These are phyloP conservation scores for Epicoccum nigrum DNA, from an alignment of 2,329 filamentous ascomycete species.

Conservation along the genomic window DNA sequence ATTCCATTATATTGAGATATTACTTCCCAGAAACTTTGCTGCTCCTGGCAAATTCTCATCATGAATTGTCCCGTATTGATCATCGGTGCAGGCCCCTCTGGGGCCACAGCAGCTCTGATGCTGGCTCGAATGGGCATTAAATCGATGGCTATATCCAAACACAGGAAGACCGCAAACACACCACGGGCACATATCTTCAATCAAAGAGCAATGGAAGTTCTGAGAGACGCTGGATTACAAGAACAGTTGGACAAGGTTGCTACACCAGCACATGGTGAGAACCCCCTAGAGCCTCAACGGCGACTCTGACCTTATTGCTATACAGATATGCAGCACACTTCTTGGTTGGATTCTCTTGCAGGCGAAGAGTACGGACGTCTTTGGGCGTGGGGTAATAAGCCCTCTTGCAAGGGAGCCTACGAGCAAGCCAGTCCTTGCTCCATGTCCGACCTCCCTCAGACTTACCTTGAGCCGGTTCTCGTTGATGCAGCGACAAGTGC, in stretches of 20 bases:
- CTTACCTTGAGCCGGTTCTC: constrained; percentile 51
- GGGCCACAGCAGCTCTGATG: not conserved
- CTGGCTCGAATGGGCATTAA: constrained; percentile 1
- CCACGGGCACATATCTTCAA: constrained; percentile 68
- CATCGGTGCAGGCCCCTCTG: not conserved
- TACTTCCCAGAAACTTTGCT: not conserved
- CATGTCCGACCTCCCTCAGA: constrained; percentile 53
- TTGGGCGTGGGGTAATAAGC: constrained; percentile 53
- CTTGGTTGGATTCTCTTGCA: constrained; percentile 53
- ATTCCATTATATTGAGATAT: not conserved
- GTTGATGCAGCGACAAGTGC: constrained; percentile 45
- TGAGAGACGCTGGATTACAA: constrained; percentile 51
- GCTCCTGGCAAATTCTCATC: not conserved
- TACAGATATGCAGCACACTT: constrained; percentile 49
- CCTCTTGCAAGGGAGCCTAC: constrained; percentile 47
- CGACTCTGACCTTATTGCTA: constrained; percentile 38
- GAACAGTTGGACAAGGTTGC: constrained; percentile 49
- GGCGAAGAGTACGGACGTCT: constrained; percentile 54
- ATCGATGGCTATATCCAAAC: not conserved
- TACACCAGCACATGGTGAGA: constrained; percentile 1
- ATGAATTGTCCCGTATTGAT: not conserved
- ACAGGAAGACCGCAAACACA: constrained; percentile 54
- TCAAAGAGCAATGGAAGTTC: constrained; percentile 52
- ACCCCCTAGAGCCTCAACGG: not conserved
- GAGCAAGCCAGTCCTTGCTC: constrained; percentile 51